These are phyloP conservation scores for Ormosia emarginata DNA, from an alignment of 306 rosid species.

Conservation along the genomic window DNA sequence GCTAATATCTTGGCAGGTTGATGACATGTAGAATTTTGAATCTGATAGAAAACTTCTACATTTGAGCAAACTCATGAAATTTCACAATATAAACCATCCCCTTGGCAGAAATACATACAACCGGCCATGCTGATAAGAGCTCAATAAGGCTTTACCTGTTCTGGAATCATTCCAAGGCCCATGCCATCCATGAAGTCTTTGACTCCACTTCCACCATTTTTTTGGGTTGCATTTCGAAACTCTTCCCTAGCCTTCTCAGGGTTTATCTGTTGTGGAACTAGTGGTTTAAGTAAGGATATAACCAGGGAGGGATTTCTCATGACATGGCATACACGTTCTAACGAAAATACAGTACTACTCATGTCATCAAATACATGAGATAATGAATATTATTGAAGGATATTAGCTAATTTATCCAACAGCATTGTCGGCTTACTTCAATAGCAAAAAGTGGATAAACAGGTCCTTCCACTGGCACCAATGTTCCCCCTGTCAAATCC, in stretches of 20 bases:
- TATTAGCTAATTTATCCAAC: neutral
- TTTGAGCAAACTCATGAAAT: neutral
- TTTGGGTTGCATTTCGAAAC: slow-evolving; percentile 54
- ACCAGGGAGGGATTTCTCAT: neutral
- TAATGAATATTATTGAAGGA: neutral
- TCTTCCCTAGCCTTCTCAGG: slow-evolving; percentile 96
- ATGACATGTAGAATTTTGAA: neutral
- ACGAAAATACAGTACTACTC: slow-evolving; percentile 13
- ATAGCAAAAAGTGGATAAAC: slow-evolving; percentile 92
- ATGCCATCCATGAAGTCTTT: slow-evolving; percentile 97
- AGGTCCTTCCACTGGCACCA: slow-evolving; percentile 91
- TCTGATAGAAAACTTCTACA: neutral
- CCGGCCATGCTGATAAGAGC: neutral
- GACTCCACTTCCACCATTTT: slow-evolving; percentile 77
- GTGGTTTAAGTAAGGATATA: slow-evolving; percentile 33
- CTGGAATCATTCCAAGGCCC: slow-evolving; percentile 96
- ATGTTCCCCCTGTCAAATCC: slow-evolving; percentile 85
- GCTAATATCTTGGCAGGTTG: neutral
- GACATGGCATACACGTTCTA: neutral
- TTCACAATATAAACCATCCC: neutral
- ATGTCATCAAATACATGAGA: slow-evolving; percentile 10
- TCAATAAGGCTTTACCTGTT: slow-evolving; percentile 62
- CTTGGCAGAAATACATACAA: neutral
- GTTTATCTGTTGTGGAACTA: slow-evolving; percentile 64
- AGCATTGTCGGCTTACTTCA: slow-evolving; percentile 52